Conservation (phyloP, 257 asterid genomes). For the Cynanchum wilfordii region DNA sequence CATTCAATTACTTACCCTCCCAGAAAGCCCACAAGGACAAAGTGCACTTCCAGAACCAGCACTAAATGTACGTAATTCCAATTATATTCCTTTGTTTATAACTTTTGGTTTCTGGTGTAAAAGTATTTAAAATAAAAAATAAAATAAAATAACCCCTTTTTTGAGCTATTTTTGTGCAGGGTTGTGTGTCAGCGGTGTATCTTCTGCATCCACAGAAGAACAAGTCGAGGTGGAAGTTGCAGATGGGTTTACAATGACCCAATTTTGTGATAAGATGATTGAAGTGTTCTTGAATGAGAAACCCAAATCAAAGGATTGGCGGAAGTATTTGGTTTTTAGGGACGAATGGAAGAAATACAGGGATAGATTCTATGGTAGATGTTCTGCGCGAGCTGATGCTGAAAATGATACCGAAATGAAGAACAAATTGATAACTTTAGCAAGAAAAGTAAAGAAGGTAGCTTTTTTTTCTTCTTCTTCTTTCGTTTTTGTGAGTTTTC, state of each 20-base stretch:
- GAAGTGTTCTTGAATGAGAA: constrained; percentile 78
- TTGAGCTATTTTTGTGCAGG: constrained; percentile 24
- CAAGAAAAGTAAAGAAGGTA: constrained; percentile 78
- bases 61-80: not conserved
- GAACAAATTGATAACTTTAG: constrained; percentile 51
- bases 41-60: constrained; percentile 20
- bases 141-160: not conserved
- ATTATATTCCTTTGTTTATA: not conserved
- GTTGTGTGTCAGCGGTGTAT: constrained; percentile 22
- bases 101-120: not conserved
- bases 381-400: constrained; percentile 50
- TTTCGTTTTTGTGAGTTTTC: not conserved
- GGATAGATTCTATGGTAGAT: constrained; percentile 56
- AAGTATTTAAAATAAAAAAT: no score
- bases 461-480: not conserved
- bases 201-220: constrained; percentile 34
- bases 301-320: constrained; percentile 84
- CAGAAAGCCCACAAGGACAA: constrained; percentile 26
- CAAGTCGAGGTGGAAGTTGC: constrained; percentile 63
- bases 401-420: constrained; percentile 52
- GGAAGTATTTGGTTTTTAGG: constrained; percentile 61
- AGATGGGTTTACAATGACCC: constrained; percentile 70
- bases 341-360: constrained; percentile 77
- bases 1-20: constrained; percentile 19
- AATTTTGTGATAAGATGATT: constrained; percentile 79